Percentiles rank a stretch among this genome's conserved stretches.
Conservation (phyloP, 768 basidiomycete genomes). For the Serpula lacrymans region DNA sequence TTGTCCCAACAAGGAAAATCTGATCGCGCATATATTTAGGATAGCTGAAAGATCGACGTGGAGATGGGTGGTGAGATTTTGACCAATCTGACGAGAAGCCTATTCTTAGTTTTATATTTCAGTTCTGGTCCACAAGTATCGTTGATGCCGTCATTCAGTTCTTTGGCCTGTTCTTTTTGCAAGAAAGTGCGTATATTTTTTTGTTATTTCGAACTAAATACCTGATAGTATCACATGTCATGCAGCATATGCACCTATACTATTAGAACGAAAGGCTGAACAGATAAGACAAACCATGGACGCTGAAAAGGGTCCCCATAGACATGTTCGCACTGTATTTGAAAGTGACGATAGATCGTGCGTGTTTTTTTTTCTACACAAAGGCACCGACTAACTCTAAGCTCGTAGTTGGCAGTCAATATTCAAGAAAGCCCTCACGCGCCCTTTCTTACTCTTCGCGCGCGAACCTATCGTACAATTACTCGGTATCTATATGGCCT, state of each 20-base stretch:
- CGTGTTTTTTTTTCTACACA: constrained; percentile 16
- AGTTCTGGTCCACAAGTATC: constrained; percentile 70
- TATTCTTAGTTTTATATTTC: neutral
- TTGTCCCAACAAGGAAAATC: neutral
- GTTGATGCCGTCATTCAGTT: constrained; percentile 52
- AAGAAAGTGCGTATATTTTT: constrained; percentile 50
- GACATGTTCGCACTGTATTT: constrained; percentile 45
- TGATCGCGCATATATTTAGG: constrained; percentile 19
- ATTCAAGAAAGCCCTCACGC: constrained; percentile 48
- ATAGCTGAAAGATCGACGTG: constrained; percentile 62
- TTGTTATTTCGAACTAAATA: neutral
- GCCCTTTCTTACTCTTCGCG: constrained; percentile 66
- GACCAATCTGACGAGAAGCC: neutral
- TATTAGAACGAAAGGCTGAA: constrained; percentile 51
- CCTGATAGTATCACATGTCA: constrained; percentile 13
- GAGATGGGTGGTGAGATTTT: constrained; percentile 60
- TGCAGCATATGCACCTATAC: constrained; percentile 24
- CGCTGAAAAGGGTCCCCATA: constrained; percentile 38
- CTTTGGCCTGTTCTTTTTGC: constrained; percentile 52
- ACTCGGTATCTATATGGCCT: constrained; percentile 65
- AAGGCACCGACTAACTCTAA: neutral
- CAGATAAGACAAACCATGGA: constrained; percentile 43
- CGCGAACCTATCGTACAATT: constrained; percentile 67
- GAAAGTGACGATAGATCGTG: constrained; percentile 44
- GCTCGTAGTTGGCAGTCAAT: constrained; percentile 47